These are phyloP conservation scores for Coemansia sp. DNA, from an alignment of 192 early-diverging fungal genomes.

Conservation along the genomic window DNA sequence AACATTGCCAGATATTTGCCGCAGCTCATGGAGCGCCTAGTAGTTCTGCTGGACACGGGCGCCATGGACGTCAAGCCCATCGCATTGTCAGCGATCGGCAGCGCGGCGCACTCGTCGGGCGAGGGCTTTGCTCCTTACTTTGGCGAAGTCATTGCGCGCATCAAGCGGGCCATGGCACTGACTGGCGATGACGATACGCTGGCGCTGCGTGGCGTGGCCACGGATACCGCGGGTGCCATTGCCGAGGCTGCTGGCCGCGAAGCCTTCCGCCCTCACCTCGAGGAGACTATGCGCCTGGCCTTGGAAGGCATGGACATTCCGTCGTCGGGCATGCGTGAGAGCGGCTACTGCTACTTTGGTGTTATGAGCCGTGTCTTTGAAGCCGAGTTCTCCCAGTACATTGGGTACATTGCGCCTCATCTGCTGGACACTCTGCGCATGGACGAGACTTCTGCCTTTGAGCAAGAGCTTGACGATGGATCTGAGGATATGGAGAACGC, in stretches of 20 bases:
- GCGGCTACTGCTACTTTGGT: slow-evolving; percentile 85
- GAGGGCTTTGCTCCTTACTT: slow-evolving; percentile 74
- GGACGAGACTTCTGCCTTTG: slow-evolving; percentile 63
- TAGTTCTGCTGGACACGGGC: slow-evolving; percentile 72
- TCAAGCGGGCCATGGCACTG: slow-evolving; percentile 74
- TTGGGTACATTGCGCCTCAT: slow-evolving; percentile 77
- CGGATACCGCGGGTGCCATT: slow-evolving; percentile 81
- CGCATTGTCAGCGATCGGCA: slow-evolving; percentile 84
- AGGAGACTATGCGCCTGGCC: slow-evolving; percentile 74
- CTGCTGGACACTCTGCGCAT: slow-evolving; percentile 77
- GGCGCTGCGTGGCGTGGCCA: slow-evolving; percentile 82
- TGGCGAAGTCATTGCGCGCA: slow-evolving; percentile 65
- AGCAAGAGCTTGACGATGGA: slow-evolving; percentile 17
- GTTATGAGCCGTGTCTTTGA: slow-evolving; percentile 79
- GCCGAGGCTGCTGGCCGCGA: slow-evolving; percentile 88
- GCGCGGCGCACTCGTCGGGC: slow-evolving; percentile 86
- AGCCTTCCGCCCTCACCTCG: slow-evolving; percentile 74
- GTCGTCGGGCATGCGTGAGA: slow-evolving; percentile 77
- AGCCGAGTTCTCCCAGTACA: slow-evolving; percentile 79
- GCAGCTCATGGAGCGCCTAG: slow-evolving; percentile 78
- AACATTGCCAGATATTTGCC: slow-evolving; percentile 82
- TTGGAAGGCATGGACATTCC: slow-evolving; percentile 77
- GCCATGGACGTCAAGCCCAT: slow-evolving; percentile 72
- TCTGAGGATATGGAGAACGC: slow-evolving; percentile 51
- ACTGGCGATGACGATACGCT: slow-evolving; percentile 68